Evolutionary conservation across 331 rosid genomes (phyloP), one percentile per base, ranked within the genome.

Genomic region (Acacia concinna): DNA sequence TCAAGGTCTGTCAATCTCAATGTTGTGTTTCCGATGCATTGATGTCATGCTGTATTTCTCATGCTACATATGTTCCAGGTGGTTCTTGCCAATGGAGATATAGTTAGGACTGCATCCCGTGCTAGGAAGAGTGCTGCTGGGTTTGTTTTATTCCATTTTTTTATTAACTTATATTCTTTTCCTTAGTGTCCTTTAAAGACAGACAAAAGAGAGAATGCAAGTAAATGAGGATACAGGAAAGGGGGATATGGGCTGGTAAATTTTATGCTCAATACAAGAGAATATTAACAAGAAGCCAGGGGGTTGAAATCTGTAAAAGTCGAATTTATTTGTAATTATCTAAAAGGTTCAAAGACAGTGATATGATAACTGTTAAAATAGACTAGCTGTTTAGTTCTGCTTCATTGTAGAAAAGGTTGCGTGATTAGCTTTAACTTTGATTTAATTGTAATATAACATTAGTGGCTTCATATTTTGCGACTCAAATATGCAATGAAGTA

Each of bases 61-160:
- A 79, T 71, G 38, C 51, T 83, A 49, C 73, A 64, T 75, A 56
- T 88, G 80, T 78, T 86, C 80, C 84, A 95, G 98, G 93, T 84
- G 73, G 97, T 90, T 81, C 98, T 95, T 82, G 92, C 98, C 85
- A 86, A 91, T 82, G 99, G 99, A 81, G 98, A 93, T 75, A 74
- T 90, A 73, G 94, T 95, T 83, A 89, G 91, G 92, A 95, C 97
- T 3, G 96, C 96, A 72, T 93, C 99, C 77, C 97, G 98, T 78
- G 99, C 98, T 43, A 89, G 98, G 75, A 91, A 93, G 86, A 95
- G 97, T 89, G 96, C 98, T 72, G 99, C 98, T 25, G 99, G 99
- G 99, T 95, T 80, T 38, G 90, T 75, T 79, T 59, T 51, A 57
- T 76, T 63, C 17, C 49, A 43, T 63, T 79, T 75, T 54, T 64